Conservation (phyloP, 805 yeast genomes). For the Suhomyces sp. region DNA sequence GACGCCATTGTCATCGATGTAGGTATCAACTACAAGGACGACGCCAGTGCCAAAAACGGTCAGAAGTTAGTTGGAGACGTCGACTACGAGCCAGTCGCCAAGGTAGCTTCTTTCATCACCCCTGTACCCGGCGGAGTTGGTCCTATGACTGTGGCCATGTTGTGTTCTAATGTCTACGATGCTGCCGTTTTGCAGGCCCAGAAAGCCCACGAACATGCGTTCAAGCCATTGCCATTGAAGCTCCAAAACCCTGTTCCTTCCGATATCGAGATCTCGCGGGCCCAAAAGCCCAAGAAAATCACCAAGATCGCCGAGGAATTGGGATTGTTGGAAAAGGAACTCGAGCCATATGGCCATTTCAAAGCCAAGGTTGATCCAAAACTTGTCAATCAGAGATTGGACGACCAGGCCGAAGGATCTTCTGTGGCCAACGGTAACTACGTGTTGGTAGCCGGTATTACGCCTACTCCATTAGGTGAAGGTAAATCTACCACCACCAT, state of each 20-base stretch:
- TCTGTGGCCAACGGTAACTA: constrained; percentile 65
- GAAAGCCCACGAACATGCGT: constrained; percentile 46
- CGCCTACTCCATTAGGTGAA: constrained; percentile 85
- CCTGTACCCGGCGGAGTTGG: constrained; percentile 94
- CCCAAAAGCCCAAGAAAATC: constrained; percentile 69
- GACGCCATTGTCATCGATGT: constrained; percentile 76
- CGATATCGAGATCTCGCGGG: constrained; percentile 74
- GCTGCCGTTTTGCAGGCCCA: constrained; percentile 67
- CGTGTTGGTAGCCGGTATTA: constrained; percentile 76
- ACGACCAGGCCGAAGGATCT: constrained; percentile 65
- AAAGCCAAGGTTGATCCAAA: constrained; percentile 69
- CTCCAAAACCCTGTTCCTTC: constrained; percentile 72
- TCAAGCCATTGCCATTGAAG: constrained; percentile 55
- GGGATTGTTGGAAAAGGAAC: constrained; percentile 62
- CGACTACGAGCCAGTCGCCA: constrained; percentile 55
- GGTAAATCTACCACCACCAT: constrained; percentile 84
- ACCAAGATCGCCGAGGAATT: constrained; percentile 66
- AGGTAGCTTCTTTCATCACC: constrained; percentile 63
- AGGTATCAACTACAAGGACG: constrained; percentile 75
- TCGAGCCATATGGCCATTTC: constrained; percentile 72
- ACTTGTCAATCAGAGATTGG: constrained; percentile 40
- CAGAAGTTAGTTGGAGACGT: constrained; percentile 76
- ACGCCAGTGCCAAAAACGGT: constrained; percentile 64
- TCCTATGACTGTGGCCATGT: constrained; percentile 93
- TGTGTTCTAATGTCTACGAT: constrained; percentile 73